Evolutionary conservation across 225 moss, liverwort and hornwort species (phyloP).

Genomic region (Sphagnum tenellum): DNA sequence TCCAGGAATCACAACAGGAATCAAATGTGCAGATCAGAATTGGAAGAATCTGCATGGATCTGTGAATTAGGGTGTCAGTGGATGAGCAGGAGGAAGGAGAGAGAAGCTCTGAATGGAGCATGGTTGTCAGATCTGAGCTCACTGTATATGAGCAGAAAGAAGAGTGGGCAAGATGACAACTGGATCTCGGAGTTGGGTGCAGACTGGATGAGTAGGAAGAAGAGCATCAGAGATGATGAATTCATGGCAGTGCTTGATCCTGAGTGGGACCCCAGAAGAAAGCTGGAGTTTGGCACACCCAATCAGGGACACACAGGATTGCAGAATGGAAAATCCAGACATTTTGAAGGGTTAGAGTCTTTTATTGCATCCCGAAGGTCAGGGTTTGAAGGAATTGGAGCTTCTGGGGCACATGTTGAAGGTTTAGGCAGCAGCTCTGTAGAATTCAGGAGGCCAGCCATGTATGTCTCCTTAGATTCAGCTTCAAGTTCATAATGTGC

Average conservation of each 20-base stretch:
- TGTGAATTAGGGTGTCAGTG: conserved; percentile 46
- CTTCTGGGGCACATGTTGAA: too few relatives aligned
- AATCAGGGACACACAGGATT: too few relatives aligned
- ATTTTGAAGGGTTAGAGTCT: too few relatives aligned
- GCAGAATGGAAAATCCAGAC: too few relatives aligned
- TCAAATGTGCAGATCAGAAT: conserved; percentile 3
- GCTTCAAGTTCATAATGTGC: too few relatives aligned
- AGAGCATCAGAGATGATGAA: not conserved
- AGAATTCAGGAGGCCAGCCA: too few relatives aligned
- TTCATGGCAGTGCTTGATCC: conserved; percentile 2
- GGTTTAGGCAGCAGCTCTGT: too few relatives aligned
- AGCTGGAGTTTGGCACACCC: conserved; percentile 15
- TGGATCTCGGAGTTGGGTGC: conserved; percentile 25
- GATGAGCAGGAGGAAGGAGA: conserved; percentile 37
- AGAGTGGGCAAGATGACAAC: conserved; percentile 24
- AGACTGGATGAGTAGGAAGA: conserved; percentile 14
- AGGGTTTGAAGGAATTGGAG: too few relatives aligned
- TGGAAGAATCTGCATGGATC: conserved; percentile 38
- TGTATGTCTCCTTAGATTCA: too few relatives aligned
- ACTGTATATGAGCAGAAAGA: conserved; percentile 21
- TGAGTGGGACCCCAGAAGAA: conserved; percentile 29
- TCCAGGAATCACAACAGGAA: conserved; percentile 4
- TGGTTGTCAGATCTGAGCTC: conserved; percentile 40
- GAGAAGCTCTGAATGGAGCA: conserved; percentile 24
- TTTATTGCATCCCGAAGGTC: too few relatives aligned